These are phyloP conservation scores for Biscogniauxia mediterranea DNA, from an alignment of 2,329 filamentous ascomycete species.

Conservation along the genomic window DNA sequence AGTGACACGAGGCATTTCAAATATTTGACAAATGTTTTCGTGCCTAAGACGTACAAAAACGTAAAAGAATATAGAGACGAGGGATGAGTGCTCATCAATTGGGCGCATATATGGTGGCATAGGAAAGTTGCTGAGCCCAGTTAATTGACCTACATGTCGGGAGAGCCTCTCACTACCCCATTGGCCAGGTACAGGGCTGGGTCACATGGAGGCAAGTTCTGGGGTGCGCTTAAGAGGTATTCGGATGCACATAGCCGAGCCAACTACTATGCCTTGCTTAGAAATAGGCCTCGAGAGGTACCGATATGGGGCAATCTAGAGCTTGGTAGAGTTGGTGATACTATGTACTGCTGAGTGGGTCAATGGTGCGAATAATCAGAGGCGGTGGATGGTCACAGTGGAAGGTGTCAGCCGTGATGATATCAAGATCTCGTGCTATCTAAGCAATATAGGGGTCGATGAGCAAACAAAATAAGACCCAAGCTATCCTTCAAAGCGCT, in stretches of 20 bases:
- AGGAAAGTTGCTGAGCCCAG: constrained; percentile 18
- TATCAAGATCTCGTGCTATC: not conserved
- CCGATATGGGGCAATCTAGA: constrained; percentile 9
- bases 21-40: constrained; percentile 25
- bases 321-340: not conserved
- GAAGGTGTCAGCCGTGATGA: not conserved
- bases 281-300: constrained; percentile 11
- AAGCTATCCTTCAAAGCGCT: not conserved
- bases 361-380: not conserved
- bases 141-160: constrained; percentile 22
- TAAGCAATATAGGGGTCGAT: not conserved
- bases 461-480: not conserved
- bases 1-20: constrained; percentile 14
- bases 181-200: constrained; percentile 8
- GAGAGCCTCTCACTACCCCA: constrained; percentile 16
- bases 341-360: constrained; percentile 4
- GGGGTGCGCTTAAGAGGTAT: constrained; percentile 14
- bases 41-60: constrained; percentile 18
- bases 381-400: not conserved
- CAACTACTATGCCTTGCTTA: constrained; percentile 21
- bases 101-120: constrained; percentile 27
- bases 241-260: constrained; percentile 28
- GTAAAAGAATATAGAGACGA: constrained; percentile 20
- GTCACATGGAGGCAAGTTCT: not conserved
- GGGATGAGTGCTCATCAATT: constrained; percentile 23